Percentiles rank a stretch among this genome's conserved stretches.
Evolutionary conservation across 768 basidiomycete species (phyloP).

Genomic region (Lentinula boryana): DNA sequence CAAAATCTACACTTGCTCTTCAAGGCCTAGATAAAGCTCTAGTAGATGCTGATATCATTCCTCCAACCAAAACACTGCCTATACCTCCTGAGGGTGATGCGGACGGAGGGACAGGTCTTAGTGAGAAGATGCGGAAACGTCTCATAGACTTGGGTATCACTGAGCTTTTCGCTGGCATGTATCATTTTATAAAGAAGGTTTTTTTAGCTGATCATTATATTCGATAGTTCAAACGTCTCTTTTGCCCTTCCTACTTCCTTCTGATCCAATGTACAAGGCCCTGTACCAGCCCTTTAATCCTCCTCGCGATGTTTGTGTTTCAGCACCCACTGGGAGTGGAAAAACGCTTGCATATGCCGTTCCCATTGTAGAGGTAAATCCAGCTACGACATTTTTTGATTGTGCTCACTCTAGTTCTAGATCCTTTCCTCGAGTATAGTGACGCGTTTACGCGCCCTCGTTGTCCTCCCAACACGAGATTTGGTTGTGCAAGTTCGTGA

Average conservation of each 20-base stretch:
- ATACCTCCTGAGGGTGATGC: conserved; percentile 32
- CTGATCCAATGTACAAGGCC: conserved; percentile 28
- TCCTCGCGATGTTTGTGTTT: conserved; percentile 83
- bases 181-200: neutral
- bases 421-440: conserved; percentile 67
- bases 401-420: conserved; percentile 26
- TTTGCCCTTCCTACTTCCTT: conserved; percentile 71
- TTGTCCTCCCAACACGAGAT: conserved; percentile 92
- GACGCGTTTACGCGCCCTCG: conserved; percentile 79
- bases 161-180: conserved; percentile 83
- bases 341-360: conserved; percentile 96
- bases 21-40: conserved; percentile 78
- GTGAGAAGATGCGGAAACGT: conserved; percentile 52
- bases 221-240: conserved; percentile 80
- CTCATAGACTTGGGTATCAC: conserved; percentile 74
- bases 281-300: conserved; percentile 64
- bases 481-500: conserved; percentile 89
- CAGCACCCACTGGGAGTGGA: conserved; percentile 96
- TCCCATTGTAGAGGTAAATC: conserved; percentile 77
- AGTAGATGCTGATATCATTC: conserved; percentile 61
- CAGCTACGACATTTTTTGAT: neutral
- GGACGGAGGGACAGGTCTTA: conserved; percentile 43
- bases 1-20: conserved; percentile 61
- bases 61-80: conserved; percentile 40
- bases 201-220: neutral